A percentile compares a stretch with the other conserved stretches of the same genome.
Evolutionary conservation across 2,329 filamentous ascomycete genomes (phyloP).

Genomic region (Xylariaceae sp.): DNA sequence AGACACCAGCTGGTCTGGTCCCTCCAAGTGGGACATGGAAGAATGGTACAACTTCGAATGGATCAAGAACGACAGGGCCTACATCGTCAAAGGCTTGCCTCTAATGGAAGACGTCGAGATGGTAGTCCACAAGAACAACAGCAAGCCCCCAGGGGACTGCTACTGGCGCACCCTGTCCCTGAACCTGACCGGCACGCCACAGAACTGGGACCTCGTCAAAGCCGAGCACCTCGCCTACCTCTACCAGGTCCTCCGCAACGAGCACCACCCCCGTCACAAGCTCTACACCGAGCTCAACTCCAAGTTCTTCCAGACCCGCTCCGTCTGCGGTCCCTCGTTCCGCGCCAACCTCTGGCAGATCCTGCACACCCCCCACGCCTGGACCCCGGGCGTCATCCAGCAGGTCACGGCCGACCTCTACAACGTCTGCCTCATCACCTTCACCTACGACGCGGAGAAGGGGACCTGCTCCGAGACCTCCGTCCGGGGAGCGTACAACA

Average conservation of each 20-base stretch:
- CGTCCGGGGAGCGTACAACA: conserved; percentile 27
- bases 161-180: conserved; percentile 29
- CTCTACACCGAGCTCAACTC: conserved; percentile 23
- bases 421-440: conserved; percentile 28
- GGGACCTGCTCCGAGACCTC: conserved; percentile 14
- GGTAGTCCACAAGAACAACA: conserved; percentile 19
- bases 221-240: conserved; percentile 28
- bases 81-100: conserved; percentile 20
- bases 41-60: conserved; percentile 1
- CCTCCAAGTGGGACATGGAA: neutral
- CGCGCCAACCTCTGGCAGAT: conserved; percentile 28
- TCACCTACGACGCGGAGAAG: conserved; percentile 9
- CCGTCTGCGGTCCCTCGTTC: conserved; percentile 5
- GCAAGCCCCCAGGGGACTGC: conserved; percentile 18
- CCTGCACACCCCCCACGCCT: conserved; percentile 25
- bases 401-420: conserved; percentile 32
- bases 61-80: too few relatives aligned
- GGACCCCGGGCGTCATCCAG: conserved; percentile 25
- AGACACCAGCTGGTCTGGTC: neutral
- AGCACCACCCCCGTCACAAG: conserved; percentile 21
- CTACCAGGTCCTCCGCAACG: conserved; percentile 20
- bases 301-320: conserved; percentile 10
- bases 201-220: conserved; percentile 27
- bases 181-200: conserved; percentile 21
- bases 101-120: conserved; percentile 30